These are phyloP conservation scores for Byssochlamys sp. DNA, from an alignment of 2,329 filamentous ascomycete genomes.

Conservation along the genomic window DNA sequence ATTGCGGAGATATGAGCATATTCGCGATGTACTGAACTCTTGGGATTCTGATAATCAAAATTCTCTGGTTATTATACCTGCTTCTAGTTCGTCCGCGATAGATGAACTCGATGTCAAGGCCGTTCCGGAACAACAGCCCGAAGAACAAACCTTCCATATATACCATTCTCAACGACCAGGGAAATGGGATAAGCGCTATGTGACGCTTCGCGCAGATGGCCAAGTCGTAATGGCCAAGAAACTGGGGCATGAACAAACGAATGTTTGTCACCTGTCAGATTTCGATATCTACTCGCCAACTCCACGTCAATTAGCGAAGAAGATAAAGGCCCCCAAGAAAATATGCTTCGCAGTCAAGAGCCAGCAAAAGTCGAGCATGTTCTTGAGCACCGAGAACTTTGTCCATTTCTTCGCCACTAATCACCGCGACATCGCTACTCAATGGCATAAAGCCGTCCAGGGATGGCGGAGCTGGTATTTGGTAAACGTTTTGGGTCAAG, in stretches of 20 bases:
- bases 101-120: conserved; percentile 51
- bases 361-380: conserved; percentile 78
- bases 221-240: conserved; percentile 66
- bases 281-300: conserved; percentile 83
- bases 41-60: conserved; percentile 81
- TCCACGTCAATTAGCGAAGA: conserved; percentile 55
- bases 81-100: conserved; percentile 41
- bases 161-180: conserved; percentile 72
- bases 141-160: conserved; percentile 59
- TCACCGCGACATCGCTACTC: conserved; percentile 55
- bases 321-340: conserved; percentile 73
- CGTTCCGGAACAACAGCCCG: conserved; percentile 55
- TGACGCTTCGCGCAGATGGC: conserved; percentile 64
- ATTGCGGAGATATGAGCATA: conserved; percentile 72
- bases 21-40: conserved; percentile 82
- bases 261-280: conserved; percentile 76
- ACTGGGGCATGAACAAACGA: conserved; percentile 55
- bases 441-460: conserved; percentile 64
- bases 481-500: conserved; percentile 58
- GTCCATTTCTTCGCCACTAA: conserved; percentile 86
- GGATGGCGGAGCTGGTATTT: conserved; percentile 88
- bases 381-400: conserved; percentile 72
- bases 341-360: conserved; percentile 83
- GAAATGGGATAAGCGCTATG: conserved; percentile 78
- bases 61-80: conserved; percentile 56